These are phyloP conservation scores for Claviceps capensis DNA, from an alignment of 2,329 filamentous ascomycete species.

Conservation along the genomic window DNA sequence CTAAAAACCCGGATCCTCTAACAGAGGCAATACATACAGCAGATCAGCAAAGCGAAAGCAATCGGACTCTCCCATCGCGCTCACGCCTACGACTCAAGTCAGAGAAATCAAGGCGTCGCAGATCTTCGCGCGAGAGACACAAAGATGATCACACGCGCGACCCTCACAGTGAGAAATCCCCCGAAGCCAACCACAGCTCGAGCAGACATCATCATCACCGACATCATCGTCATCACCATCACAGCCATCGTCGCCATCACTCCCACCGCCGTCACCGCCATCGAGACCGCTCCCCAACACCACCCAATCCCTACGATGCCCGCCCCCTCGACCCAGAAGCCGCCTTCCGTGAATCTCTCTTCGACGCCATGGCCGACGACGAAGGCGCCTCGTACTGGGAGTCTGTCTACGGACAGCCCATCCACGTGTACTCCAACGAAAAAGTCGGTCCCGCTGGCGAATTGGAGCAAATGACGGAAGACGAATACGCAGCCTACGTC, in stretches of 20 bases:
- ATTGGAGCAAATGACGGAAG: constrained; percentile 79
- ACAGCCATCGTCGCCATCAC: constrained; percentile 13
- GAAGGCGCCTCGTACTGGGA: constrained; percentile 95
- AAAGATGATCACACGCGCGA: background rate
- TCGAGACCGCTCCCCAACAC: constrained; percentile 30
- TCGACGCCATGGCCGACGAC: constrained; percentile 93
- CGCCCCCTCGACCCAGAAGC: constrained; percentile 48
- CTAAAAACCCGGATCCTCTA: background rate
- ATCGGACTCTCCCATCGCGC: background rate
- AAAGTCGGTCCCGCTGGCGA: constrained; percentile 32
- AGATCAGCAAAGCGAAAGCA: background rate
- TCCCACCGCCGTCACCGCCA: constrained; percentile 16
- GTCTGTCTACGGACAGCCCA: constrained; percentile 87
- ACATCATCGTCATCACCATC: constrained; percentile 12
- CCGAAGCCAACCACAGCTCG: constrained; percentile 8
- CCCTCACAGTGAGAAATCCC: constrained; percentile 11
- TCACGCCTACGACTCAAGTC: constrained; percentile 6
- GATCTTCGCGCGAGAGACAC: background rate
- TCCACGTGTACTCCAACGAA: constrained; percentile 59
- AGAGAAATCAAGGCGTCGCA: constrained; percentile 2
- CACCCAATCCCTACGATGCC: constrained; percentile 31
- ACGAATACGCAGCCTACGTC: constrained; percentile 81
- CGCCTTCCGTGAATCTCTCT: constrained; percentile 85
- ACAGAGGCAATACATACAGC: background rate
- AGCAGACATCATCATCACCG: constrained; percentile 15